A percentile compares a stretch with the other conserved stretches of the same genome.
These are phyloP conservation scores for Starmerella apis DNA, from an alignment of 805 yeast genomes.

Conservation along the genomic window DNA sequence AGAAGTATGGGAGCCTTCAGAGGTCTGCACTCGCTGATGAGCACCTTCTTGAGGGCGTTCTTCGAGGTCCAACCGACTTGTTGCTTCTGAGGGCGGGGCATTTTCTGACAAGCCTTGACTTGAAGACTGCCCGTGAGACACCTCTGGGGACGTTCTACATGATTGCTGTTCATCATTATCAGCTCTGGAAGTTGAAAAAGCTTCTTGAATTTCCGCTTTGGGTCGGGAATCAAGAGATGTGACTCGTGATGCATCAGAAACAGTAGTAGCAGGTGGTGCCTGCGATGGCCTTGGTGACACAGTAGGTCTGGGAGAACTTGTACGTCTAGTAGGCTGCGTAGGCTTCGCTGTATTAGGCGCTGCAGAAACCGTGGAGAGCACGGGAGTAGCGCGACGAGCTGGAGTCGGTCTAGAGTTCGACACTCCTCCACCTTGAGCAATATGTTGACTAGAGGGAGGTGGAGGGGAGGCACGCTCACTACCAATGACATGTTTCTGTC, in stretches of 20 bases:
- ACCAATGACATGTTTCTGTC: slow-evolving; percentile 1
- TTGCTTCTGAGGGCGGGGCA: not conserved
- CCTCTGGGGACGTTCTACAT: not conserved
- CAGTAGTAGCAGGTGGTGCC: not conserved
- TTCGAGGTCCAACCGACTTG: not conserved
- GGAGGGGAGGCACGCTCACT: not conserved
- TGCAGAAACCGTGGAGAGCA: not conserved
- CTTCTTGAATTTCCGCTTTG: not conserved
- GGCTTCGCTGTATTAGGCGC: not conserved
- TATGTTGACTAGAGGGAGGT: not conserved
- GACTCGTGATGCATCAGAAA: not conserved
- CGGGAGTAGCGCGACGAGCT: not conserved
- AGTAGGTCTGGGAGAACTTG: not conserved
- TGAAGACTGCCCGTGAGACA: not conserved
- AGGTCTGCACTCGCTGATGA: not conserved
- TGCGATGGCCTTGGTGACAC: not conserved
- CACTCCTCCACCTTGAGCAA: not conserved
- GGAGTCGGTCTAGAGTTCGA: not conserved
- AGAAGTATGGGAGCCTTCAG: not conserved
- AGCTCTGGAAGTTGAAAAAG: not conserved
- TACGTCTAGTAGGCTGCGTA: not conserved
- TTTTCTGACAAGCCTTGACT: not conserved
- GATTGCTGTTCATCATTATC: not conserved
- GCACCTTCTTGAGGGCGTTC: not conserved
- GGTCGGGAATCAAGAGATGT: not conserved